phyloP scores from a whole-genome alignment of 352 stramenopile species.

The Thalassiosira livingstoniorum region DNA sequence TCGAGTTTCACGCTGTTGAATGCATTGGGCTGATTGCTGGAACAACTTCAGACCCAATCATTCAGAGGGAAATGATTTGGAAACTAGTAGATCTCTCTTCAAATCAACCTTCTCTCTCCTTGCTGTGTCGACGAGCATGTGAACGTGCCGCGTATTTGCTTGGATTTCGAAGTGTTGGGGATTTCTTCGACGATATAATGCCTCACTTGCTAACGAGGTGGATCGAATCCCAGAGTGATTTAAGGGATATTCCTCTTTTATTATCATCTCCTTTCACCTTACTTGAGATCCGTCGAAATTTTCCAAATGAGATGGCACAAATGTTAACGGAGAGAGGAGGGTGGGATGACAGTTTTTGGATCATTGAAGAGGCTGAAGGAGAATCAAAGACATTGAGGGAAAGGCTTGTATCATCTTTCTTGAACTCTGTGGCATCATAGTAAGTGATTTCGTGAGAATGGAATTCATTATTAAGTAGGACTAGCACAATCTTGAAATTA shows the following conservation, averaged over 20 bases:
- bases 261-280: slow-evolving; percentile 55
- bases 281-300: slow-evolving; percentile 42
- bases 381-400: slow-evolving; percentile 35
- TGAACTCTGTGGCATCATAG: slow-evolving; percentile 55
- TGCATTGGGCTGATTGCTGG: slow-evolving; percentile 68
- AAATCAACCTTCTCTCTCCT: slow-evolving; percentile 32
- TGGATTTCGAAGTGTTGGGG: slow-evolving; percentile 48
- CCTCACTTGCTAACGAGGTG: slow-evolving; percentile 66
- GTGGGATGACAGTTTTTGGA: slow-evolving; percentile 61
- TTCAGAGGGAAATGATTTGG: slow-evolving; percentile 62
- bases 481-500: neutral
- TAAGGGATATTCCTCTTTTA: slow-evolving; percentile 62
- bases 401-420: slow-evolving; percentile 51
- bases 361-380: slow-evolving; percentile 30
- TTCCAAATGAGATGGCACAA: slow-evolving; percentile 55
- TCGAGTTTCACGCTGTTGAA: slow-evolving; percentile 60
- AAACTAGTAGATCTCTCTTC: slow-evolving; percentile 60
- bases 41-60: slow-evolving; percentile 48
- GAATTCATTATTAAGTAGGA: neutral
- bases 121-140: slow-evolving; percentile 61
- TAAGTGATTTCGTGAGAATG: slow-evolving; percentile 29
- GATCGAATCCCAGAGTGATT: slow-evolving; percentile 53
- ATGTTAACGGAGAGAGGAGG: slow-evolving; percentile 48
- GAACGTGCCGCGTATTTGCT: slow-evolving; percentile 63
- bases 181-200: slow-evolving; percentile 59